These are phyloP conservation scores for Didymosphaeria variabile DNA, from an alignment of 2,329 filamentous ascomycete genomes.

Conservation along the genomic window DNA sequence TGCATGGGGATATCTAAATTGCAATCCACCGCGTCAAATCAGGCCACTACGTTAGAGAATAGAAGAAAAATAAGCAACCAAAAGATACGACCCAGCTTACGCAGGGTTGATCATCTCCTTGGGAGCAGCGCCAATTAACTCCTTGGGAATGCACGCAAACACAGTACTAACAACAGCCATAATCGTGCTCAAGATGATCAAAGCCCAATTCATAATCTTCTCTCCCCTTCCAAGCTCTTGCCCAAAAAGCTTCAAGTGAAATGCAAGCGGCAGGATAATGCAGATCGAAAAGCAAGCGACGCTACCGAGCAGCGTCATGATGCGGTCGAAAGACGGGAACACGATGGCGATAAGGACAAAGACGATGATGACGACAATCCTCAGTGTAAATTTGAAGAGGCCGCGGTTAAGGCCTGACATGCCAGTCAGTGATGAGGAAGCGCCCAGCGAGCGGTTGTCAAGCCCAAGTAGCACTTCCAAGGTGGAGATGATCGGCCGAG, in stretches of 20 bases:
- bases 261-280: slow-evolving; percentile 86
- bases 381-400: slow-evolving; percentile 67
- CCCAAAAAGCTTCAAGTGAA: slow-evolving; percentile 90
- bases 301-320: slow-evolving; percentile 90
- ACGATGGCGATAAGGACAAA: slow-evolving; percentile 79
- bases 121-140: slow-evolving; percentile 63
- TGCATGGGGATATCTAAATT: not conserved
- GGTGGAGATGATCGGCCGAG: slow-evolving; percentile 86
- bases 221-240: slow-evolving; percentile 72
- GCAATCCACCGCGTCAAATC: too few relatives aligned
- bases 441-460: slow-evolving; percentile 64
- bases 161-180: slow-evolving; percentile 81
- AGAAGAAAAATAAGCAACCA: not conserved
- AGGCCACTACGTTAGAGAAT: not conserved
- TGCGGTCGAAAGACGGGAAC: slow-evolving; percentile 83
- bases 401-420: slow-evolving; percentile 66
- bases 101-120: slow-evolving; percentile 28
- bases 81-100: not conserved
- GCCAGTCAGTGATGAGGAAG: slow-evolving; percentile 59
- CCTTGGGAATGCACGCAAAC: slow-evolving; percentile 87
- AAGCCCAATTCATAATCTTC: slow-evolving; percentile 70
- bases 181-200: slow-evolving; percentile 74
- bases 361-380: slow-evolving; percentile 71
- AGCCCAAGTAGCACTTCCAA: slow-evolving; percentile 83
- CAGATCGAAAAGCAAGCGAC: slow-evolving; percentile 94